Base-by-base conservation (phyloP, 108 stramenopile genomes). In the Stephanodiscus triporus region DNA sequence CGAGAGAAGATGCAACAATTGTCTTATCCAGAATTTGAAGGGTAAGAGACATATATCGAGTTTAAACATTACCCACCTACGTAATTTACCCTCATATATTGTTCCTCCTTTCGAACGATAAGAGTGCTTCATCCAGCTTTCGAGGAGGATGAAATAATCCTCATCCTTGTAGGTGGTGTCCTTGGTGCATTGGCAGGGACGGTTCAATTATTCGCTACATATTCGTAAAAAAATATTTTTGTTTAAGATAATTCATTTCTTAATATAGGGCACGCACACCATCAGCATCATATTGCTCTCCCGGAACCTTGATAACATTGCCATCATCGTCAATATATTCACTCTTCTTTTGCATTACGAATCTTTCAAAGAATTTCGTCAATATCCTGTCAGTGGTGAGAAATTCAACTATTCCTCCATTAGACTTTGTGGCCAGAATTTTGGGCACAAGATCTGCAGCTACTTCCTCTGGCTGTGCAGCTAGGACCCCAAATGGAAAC, bases 261-360 rank as follows among this genome's bases (percentile, higher is more conserved):
- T 90, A 96, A 63, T 93, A 96, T 9, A 96, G 84, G 50, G 86
- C 66, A 68, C 95, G 87, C 9, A 89, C 95, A 68, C 95, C 95
- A 62, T 64, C 67, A 36, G 75, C 90, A 68, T 96, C 91, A 73
- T 96, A 96, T 63, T 94, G 88, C 48, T 77, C 95, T 27, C 93
- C 95, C 10, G 90, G 91, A 22, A 88, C 27, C 47, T 87, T 86
- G 77, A 96, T 96, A 32, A 96, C 93, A 72, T 94, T 96, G 10
- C 95, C 95, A 71, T 96, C 91, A 72, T 96, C 95, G 43, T 94
- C 95, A 83, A 96, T 96, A 82, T 91, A 91, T 62, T 94, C 91
- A 68, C 85, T 88, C 83, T 94, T 96, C 84, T 94, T 83, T 83
- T 94, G 90, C 48, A 91, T 70, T 10, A 94, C 67, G 72, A 96